Evolutionary conservation across 2,329 filamentous ascomycete genomes (phyloP).

Genomic region (Trichoderma aggressivum): DNA sequence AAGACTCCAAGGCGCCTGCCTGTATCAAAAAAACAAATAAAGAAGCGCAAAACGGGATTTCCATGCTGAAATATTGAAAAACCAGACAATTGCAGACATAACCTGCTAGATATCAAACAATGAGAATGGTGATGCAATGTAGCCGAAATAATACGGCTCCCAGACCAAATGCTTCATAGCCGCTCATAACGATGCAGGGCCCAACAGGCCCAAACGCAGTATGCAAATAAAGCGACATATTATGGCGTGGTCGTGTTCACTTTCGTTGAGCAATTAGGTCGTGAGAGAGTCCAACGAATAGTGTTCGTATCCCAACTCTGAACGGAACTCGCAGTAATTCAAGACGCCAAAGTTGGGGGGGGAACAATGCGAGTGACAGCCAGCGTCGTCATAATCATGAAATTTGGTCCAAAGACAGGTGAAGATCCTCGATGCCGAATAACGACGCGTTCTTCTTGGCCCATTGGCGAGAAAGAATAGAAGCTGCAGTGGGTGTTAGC

Average conservation of each 20-base stretch:
- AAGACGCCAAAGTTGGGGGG: background rate
- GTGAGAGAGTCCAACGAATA: slow-evolving; percentile 30
- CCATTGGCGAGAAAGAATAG: slow-evolving; percentile 88
- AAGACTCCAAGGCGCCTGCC: slow-evolving; percentile 43
- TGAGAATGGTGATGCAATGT: slow-evolving; percentile 30
- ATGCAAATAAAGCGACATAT: slow-evolving; percentile 17
- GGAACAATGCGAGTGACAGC: slow-evolving; percentile 4
- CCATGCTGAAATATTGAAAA: slow-evolving; percentile 35
- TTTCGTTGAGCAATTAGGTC: slow-evolving; percentile 31
- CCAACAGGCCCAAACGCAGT: slow-evolving; percentile 17
- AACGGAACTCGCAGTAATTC: slow-evolving; percentile 22
- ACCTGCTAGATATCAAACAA: slow-evolving; percentile 28
- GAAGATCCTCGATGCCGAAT: slow-evolving; percentile 52
- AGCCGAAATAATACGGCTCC: slow-evolving; percentile 13
- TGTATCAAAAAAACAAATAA: slow-evolving; percentile 33
- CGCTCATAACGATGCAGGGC: slow-evolving; percentile 26
- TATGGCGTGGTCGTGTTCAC: slow-evolving; percentile 33
- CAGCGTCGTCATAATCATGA: slow-evolving; percentile 28
- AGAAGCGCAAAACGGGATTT: slow-evolving; percentile 32
- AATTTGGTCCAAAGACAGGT: slow-evolving; percentile 49
- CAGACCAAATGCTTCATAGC: slow-evolving; percentile 22
- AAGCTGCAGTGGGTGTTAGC: slow-evolving; percentile 54
- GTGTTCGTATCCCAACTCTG: slow-evolving; percentile 28
- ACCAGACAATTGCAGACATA: slow-evolving; percentile 29
- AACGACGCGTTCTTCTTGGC: slow-evolving; percentile 71